Evolutionary conservation across 306 rosid genomes (phyloP).

Genomic region (Rosa rugosa): DNA sequence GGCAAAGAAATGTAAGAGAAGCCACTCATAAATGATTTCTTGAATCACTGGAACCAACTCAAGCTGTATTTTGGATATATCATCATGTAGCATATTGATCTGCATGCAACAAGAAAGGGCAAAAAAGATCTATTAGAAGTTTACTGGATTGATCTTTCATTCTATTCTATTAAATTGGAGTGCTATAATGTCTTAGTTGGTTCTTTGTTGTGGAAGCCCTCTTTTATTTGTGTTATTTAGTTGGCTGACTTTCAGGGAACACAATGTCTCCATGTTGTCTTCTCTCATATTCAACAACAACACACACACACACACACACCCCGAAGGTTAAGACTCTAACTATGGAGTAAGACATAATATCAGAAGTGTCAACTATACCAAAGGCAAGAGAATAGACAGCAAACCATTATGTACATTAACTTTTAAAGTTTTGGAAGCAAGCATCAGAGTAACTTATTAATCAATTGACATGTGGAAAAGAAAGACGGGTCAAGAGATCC

Average conservation of each 20-base stretch:
- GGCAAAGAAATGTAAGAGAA: constrained; percentile 66
- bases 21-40: constrained; percentile 83
- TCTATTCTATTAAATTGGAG: background rate
- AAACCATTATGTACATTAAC: background rate
- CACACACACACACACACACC: background rate
- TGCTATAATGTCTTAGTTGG: background rate
- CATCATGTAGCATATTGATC: constrained; percentile 69
- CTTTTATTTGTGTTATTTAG: background rate
- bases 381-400: background rate
- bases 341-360: background rate
- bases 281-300: background rate
- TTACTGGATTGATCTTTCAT: background rate
- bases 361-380: background rate
- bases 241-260: background rate
- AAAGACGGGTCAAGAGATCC: background rate
- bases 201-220: background rate
- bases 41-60: constrained; percentile 87
- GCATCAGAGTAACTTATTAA: background rate
- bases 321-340: background rate
- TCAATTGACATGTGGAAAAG: background rate
- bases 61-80: constrained; percentile 64
- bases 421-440: too few relatives aligned
- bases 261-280: background rate
- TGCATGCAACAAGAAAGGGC: constrained; percentile 31
- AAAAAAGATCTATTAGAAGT: background rate